phyloP scores from a whole-genome alignment of 2,329 filamentous ascomycete genomes.

The Sarocladiaceae sp. region DNA sequence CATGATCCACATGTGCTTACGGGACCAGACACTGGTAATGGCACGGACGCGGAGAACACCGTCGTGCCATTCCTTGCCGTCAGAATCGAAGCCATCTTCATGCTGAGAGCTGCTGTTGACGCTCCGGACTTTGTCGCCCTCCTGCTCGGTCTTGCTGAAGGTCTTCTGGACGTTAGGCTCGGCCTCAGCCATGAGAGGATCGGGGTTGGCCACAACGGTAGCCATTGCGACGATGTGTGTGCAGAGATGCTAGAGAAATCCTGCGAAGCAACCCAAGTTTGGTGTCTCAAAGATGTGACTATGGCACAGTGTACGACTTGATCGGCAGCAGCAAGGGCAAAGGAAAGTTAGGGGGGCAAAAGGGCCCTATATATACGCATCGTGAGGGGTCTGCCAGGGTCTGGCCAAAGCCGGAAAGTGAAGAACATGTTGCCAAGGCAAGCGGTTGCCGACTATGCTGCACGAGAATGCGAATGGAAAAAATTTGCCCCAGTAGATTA shows the following conservation, averaged over 20 bases:
- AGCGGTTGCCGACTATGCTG: background rate
- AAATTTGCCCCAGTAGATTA: background rate
- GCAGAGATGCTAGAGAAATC: background rate
- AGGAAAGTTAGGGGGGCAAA: background rate
- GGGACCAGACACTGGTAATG: constrained; percentile 34
- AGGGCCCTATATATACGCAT: background rate
- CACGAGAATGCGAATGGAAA: background rate
- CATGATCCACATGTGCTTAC: constrained; percentile 30
- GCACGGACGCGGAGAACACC: constrained; percentile 36
- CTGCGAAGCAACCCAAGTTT: background rate
- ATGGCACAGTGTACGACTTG: background rate
- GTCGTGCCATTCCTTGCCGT: constrained; percentile 5
- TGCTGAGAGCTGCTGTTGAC: constrained; percentile 4
- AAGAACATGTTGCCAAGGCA: background rate
- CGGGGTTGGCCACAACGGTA: background rate
- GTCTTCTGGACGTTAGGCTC: constrained; percentile 1
- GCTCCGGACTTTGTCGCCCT: background rate
- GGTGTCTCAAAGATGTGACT: too few relatives aligned
- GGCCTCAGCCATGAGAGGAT: constrained; percentile 1
- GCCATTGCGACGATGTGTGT: background rate
- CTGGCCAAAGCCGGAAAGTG: background rate
- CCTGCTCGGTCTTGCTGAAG: background rate
- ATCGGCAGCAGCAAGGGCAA: too few relatives aligned
- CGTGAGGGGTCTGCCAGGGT: background rate
- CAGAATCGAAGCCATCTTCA: constrained; percentile 4